These are phyloP conservation scores for Ambrosiella beaveri DNA, from an alignment of 2,329 filamentous ascomycete species.

Conservation along the genomic window DNA sequence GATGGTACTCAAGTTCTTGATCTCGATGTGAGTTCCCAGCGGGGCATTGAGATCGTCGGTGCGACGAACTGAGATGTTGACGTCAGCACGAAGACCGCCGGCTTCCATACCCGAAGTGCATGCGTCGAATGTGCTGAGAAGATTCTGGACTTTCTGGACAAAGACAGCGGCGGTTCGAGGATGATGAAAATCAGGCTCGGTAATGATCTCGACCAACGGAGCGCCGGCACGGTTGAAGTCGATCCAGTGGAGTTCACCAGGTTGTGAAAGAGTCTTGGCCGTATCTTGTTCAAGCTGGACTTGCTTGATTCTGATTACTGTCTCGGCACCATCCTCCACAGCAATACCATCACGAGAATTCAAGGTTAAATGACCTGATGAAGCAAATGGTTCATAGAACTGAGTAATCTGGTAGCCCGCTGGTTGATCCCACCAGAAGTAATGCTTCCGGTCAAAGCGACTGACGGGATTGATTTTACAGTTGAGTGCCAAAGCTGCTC, in stretches of 20 bases:
- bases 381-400: slow-evolving; percentile 62
- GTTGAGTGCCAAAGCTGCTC: slow-evolving; percentile 69
- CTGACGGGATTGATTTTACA: slow-evolving; percentile 64
- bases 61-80: slow-evolving; percentile 77
- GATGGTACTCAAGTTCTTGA: slow-evolving; percentile 92
- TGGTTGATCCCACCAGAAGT: slow-evolving; percentile 98
- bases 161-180: slow-evolving; percentile 75
- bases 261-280: slow-evolving; percentile 74
- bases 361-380: slow-evolving; percentile 55
- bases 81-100: slow-evolving; percentile 77
- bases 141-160: slow-evolving; percentile 71
- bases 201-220: slow-evolving; percentile 90
- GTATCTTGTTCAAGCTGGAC: slow-evolving; percentile 97
- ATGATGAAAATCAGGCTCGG: slow-evolving; percentile 70
- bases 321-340: slow-evolving; percentile 48
- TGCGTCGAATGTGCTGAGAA: slow-evolving; percentile 64
- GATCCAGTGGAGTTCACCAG: slow-evolving; percentile 56
- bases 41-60: slow-evolving; percentile 21
- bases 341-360: slow-evolving; percentile 63
- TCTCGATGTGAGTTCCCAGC: slow-evolving; percentile 80
- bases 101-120: slow-evolving; percentile 87
- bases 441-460: slow-evolving; percentile 90
- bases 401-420: slow-evolving; percentile 96
- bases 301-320: slow-evolving; percentile 73
- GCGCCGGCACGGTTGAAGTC: slow-evolving; percentile 90